Percentiles rank a stretch among this genome's conserved stretches.
These are phyloP conservation scores for Lipomyces yamadae DNA, from an alignment of 805 yeast genomes.

Conservation along the genomic window DNA sequence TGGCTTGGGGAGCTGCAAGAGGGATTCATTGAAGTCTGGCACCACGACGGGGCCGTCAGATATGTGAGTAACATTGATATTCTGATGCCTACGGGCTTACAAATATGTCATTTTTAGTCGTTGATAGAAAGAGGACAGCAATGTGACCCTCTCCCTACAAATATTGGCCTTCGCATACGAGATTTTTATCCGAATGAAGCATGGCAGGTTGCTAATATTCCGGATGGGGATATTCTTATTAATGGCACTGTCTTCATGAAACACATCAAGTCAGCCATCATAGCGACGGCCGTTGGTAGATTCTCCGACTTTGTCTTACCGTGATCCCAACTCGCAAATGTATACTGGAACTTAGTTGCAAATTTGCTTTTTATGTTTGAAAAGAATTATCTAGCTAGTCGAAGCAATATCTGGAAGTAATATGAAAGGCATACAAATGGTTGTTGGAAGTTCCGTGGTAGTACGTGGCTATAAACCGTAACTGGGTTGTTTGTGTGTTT, in stretches of 20 bases:
- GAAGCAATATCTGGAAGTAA: too few species aligned
- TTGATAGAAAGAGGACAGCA: background rate
- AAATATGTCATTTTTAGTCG: background rate
- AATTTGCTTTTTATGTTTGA: background rate
- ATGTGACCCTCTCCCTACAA: background rate
- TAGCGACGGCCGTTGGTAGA: background rate
- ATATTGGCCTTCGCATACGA: constrained; percentile 6
- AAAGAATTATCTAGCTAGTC: too few species aligned
- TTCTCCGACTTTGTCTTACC: background rate
- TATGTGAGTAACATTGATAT: background rate
- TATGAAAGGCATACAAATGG: too few species aligned
- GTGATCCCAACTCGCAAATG: background rate
- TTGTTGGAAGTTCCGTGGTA: too few species aligned
- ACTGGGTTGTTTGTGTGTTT: too few species aligned
- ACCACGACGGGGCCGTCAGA: background rate
- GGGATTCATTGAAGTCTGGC: constrained; percentile 5
- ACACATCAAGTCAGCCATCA: constrained; percentile 4
- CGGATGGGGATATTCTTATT: constrained; percentile 6
- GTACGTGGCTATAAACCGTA: too few species aligned
- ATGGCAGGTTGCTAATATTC: background rate
- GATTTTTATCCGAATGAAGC: background rate
- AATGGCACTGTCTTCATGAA: constrained; percentile 1
- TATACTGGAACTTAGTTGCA: constrained; percentile 5
- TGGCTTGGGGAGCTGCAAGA: constrained; percentile 2
- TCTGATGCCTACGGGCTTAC: constrained; percentile 1